phyloP scores from a whole-genome alignment of 768 basidiomycete genomes.

The Auricularia auricula-judae region DNA sequence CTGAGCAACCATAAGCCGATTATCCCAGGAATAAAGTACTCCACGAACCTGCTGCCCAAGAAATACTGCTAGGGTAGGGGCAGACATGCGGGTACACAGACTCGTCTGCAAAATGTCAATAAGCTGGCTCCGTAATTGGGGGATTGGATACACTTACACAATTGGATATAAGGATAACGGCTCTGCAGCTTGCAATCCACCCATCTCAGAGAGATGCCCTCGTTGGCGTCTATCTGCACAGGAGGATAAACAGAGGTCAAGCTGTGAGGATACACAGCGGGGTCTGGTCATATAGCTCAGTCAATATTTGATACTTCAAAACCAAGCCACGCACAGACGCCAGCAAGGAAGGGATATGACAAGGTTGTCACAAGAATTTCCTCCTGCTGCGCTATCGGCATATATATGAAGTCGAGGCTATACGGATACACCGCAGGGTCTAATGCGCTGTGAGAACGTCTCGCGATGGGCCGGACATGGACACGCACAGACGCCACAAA shows the following conservation, averaged over 20 bases:
- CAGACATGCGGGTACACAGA: constrained; percentile 31
- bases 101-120: constrained; percentile 19
- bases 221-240: neutral
- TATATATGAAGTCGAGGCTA: constrained; percentile 26
- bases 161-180: neutral
- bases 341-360: neutral
- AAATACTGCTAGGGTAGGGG: constrained; percentile 24
- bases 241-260: constrained; percentile 26
- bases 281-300: constrained; percentile 18
- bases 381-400: neutral
- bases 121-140: neutral
- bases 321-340: constrained; percentile 22
- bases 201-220: neutral
- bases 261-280: constrained; percentile 30
- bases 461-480: neutral
- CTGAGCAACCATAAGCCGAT: no score
- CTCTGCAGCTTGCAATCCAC: neutral
- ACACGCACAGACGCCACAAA: constrained; percentile 22
- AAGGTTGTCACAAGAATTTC: neutral
- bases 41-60: neutral
- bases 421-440: constrained; percentile 32
- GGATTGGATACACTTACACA: neutral
- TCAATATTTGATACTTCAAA: neutral
- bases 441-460: constrained; percentile 9
- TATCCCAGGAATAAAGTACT: neutral